These are phyloP conservation scores for Crataegus laevigata DNA, from an alignment of 306 rosid genomes.

Conservation along the genomic window DNA sequence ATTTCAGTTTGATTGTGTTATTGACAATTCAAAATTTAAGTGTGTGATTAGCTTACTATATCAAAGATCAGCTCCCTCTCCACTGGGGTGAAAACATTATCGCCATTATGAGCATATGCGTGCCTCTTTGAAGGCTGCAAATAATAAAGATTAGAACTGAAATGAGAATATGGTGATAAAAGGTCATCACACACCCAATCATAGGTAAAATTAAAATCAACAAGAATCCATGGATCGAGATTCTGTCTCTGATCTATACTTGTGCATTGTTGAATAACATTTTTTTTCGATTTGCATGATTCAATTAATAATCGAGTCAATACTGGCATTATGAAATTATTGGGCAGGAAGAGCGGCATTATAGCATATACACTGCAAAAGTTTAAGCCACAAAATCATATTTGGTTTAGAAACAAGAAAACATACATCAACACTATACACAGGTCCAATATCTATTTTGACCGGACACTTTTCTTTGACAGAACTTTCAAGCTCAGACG, in stretches of 20 bases:
- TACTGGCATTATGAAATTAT: background rate
- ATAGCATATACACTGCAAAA: background rate
- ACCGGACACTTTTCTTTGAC: constrained; percentile 67
- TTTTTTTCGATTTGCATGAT: background rate
- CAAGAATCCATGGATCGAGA: background rate
- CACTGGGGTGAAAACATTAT: constrained; percentile 66
- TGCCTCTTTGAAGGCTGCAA: constrained; percentile 80
- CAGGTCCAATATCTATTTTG: constrained; percentile 84
- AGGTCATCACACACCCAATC: background rate
- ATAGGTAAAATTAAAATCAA: background rate
- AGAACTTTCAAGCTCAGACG: constrained; percentile 55
- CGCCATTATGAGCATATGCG: constrained; percentile 73
- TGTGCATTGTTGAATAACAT: background rate
- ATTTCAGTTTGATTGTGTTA: background rate
- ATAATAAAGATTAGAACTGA: background rate
- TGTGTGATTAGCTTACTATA: constrained; percentile 49
- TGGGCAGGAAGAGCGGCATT: background rate
- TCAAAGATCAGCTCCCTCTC: constrained; percentile 91
- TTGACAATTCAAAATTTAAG: constrained; percentile 2
- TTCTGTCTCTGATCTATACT: background rate
- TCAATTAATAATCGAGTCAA: background rate
- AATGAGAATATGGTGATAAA: background rate
- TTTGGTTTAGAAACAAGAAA: background rate
- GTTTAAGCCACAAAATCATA: background rate
- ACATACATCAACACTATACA: constrained; percentile 79